phyloP scores from a whole-genome alignment of 169 alveolate genomes.

The Neospora caninum region DNA sequence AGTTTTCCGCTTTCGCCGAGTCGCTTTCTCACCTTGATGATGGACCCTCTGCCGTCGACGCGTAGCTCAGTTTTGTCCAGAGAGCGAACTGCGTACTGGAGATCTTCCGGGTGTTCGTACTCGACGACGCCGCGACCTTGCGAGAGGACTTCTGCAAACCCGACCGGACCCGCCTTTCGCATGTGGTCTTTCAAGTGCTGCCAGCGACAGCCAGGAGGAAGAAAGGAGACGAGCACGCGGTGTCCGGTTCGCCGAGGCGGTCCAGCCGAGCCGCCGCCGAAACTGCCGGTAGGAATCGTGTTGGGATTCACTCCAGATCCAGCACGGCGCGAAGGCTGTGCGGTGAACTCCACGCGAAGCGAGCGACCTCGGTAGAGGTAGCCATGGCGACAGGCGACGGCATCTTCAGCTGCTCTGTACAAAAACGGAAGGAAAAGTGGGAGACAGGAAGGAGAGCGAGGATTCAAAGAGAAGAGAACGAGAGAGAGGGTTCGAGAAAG shows the following conservation, averaged over 20 bases:
- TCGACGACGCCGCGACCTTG: conserved; percentile 76
- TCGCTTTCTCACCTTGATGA: conserved; percentile 58
- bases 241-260: conserved; percentile 75
- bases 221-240: conserved; percentile 74
- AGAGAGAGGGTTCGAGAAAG: too few species aligned
- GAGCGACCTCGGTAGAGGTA: conserved; percentile 74
- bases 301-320: background rate
- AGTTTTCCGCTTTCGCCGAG: background rate
- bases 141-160: conserved; percentile 72
- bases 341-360: conserved; percentile 82
- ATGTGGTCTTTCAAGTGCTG: conserved; percentile 83
- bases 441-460: too few species aligned
- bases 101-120: conserved; percentile 73
- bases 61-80: conserved; percentile 79
- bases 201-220: conserved; percentile 80
- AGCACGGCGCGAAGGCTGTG: conserved; percentile 39
- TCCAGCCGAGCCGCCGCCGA: background rate
- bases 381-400: conserved; percentile 78
- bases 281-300: background rate
- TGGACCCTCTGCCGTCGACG: conserved; percentile 70
- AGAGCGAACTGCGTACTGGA: conserved; percentile 78
- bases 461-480: too few species aligned
- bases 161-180: conserved; percentile 83
- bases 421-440: background rate
- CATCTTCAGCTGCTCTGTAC: conserved; percentile 80